A percentile compares a stretch with the other conserved stretches of the same genome.
Conservation (phyloP, 2,329 filamentous ascomycete species). For the Didymella segeticola region DNA sequence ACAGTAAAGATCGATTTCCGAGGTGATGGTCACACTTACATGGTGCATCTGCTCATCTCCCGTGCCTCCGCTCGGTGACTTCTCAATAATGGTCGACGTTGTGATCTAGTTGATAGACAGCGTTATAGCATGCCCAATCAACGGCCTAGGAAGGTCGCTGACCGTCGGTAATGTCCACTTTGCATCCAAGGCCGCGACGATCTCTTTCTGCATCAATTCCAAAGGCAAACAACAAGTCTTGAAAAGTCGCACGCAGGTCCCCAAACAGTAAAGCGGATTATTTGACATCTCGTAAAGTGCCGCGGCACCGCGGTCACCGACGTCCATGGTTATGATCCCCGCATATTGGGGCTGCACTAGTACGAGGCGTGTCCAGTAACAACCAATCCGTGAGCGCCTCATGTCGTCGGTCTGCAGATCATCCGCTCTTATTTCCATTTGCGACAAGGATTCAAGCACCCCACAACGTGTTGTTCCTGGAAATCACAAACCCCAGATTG, state of each 20-base stretch:
- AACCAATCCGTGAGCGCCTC: neutral
- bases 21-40: neutral
- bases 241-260: slow-evolving; percentile 6
- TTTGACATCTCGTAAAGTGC: neutral
- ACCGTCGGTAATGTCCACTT: neutral
- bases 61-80: neutral
- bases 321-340: slow-evolving; percentile 2
- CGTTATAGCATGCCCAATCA: slow-evolving; percentile 2
- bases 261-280: slow-evolving; percentile 1
- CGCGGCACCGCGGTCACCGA: slow-evolving; percentile 10
- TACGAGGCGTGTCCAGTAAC: slow-evolving; percentile 4
- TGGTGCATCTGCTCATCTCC: slow-evolving; percentile 1
- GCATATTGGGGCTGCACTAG: slow-evolving; percentile 5
- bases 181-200: neutral
- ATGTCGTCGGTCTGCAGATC: slow-evolving; percentile 6
- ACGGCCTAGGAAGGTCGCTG: neutral
- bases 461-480: neutral
- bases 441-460: neutral
- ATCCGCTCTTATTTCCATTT: slow-evolving; percentile 8
- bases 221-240: neutral
- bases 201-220: neutral
- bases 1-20: no score
- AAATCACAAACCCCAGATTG: neutral
- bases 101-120: neutral
- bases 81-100: neutral